Evolutionary conservation across 345 rosid species (phyloP), one percentile per base, ranked within the genome.

Genomic region (Dipteronia sinensis): DNA sequence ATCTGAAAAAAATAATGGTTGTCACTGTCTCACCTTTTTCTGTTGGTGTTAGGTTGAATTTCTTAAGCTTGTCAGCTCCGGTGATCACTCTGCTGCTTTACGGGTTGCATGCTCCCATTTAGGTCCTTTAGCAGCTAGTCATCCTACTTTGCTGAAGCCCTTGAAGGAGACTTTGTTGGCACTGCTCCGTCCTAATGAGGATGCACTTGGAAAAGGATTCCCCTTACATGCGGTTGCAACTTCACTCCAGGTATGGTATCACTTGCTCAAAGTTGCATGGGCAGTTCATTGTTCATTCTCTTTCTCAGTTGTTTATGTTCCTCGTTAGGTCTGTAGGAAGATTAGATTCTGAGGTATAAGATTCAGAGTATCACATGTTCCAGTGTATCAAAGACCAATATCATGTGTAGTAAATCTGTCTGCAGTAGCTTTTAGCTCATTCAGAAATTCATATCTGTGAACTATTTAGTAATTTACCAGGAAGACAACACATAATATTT

Each of bases 101-200:
- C 87, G 77, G 85, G 89, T 95, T n/a, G 99, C 99, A 4, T 79
- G 93, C 84, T 83, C 91, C 72, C 90, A 93, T 84, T 88, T 95
- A 82, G 97, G 99, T 80, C 97, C 99, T 59, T 85, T 95, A 74
- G 99, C 98, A 44, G 85, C 91, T 61, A 87, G 78, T 53, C 89
- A 95, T 86, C 85, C 87, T 44, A 61, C 80, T 79, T 80, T 95
- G 74, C 84, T 92, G 83, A 93, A 91, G 89, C 88, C 93, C 31
- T 80, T 95, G 85, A 95, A 95, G 87, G 99, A 92, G 84, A 95
- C 99, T 75, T 79, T 95, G 82, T 62, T 91, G 83, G 86, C 84
- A 67, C 79, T 95, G 84, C 95, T 95, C 72, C 92, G 77, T 38
- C 94, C 96, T 19, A 83, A 84, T 44, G 90, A 87, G 81, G 88